Base-by-base conservation (phyloP, 208 protist species). In the Acanthamoeba castellanii region DNA sequence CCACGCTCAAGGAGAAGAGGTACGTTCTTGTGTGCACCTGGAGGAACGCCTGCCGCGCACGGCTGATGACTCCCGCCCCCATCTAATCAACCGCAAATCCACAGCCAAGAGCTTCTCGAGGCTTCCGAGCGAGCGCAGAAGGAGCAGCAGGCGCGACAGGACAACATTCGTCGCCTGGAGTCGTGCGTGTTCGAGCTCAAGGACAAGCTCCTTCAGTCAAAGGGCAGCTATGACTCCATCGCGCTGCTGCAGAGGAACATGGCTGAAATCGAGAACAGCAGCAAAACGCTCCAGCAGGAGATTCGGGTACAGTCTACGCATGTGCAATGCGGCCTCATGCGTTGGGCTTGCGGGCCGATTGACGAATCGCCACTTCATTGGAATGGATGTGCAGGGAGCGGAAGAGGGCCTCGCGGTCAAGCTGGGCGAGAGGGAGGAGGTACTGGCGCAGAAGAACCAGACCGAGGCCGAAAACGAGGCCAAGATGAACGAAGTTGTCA, bases 181-280 rank as follows among this genome's bases (percentile, higher is more conserved):
- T 13, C 92, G 5, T n/a, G 5, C 2, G 30, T 92, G 22, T 37
- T 70, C 45, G 82, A 95, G 47, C 87, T 95, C 47, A 96, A 96
- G 37, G 70, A 94, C 57, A 42, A 93, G 8, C 32, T 94, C 94
- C 18, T 84, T 20, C 42, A 84, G 34, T 20, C 61, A 30, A 59
- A 92, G 76, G 55, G 91, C 78, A n/a, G 50, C 92, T 30, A 72
- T 78, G 13, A 59, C 59, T 30, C 27, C 1, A 18, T 74, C 55
- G 20, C 95, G 91, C 32, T 42, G 32, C 30, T 81, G 3, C 72
- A 81, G 37, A 2, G 72, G 0, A 68, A 84, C 61, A 61, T 96
- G 20, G 50, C 87, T 32, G 16, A 78, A 27, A 6, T 92, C 6
- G 30, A 92, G 1, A 14, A 6, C 1, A 9, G 9, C 34, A 81